phyloP scores from a whole-genome alignment of 1,284 basidiomycete genomes.

The Pseudozyma flocculosa region DNA sequence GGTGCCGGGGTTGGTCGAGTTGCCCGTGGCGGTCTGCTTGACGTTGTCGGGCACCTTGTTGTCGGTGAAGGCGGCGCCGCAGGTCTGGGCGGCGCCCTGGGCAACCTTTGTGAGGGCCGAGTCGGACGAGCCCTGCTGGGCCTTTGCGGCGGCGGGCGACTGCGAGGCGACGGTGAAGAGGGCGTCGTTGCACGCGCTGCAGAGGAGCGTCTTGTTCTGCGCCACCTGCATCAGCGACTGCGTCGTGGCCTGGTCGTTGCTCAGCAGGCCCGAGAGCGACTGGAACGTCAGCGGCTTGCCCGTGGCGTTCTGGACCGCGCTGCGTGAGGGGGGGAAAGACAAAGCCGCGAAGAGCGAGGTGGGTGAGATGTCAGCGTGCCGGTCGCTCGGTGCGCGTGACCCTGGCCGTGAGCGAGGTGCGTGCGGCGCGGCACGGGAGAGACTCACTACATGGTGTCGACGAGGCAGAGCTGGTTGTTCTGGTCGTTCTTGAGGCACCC shows the following conservation, averaged over 20 bases:
- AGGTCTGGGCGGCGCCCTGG: slow-evolving; percentile 14
- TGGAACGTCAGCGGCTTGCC: slow-evolving; percentile 7
- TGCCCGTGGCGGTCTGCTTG: slow-evolving; percentile 23
- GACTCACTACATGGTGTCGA: slow-evolving; percentile 12
- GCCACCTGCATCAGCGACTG: slow-evolving; percentile 10
- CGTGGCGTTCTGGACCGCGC: slow-evolving; percentile 18
- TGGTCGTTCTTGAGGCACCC: slow-evolving; percentile 14
- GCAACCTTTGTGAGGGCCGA: slow-evolving; percentile 14
- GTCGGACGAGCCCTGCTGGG: background rate
- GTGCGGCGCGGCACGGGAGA: too few species aligned
- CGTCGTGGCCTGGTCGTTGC: slow-evolving; percentile 7
- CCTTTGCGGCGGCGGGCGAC: too few species aligned
- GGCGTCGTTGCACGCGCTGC: slow-evolving; percentile 30
- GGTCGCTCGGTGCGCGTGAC: too few species aligned
- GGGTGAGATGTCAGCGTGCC: too few species aligned
- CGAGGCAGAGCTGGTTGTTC: slow-evolving; percentile 9
- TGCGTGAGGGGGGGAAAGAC: too few species aligned
- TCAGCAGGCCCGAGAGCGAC: slow-evolving; percentile 10
- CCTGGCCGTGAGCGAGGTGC: too few species aligned
- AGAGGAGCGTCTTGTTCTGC: slow-evolving; percentile 27
- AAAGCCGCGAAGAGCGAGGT: too few species aligned
- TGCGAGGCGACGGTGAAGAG: slow-evolving; percentile 23
- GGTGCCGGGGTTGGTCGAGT: slow-evolving; percentile 10
- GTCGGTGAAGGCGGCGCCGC: slow-evolving; percentile 16
- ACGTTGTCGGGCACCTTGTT: slow-evolving; percentile 14